Evolutionary conservation across 2,329 filamentous ascomycete species (phyloP), one percentile per base, ranked within the genome.

Genomic region (Daldinia sp.): DNA sequence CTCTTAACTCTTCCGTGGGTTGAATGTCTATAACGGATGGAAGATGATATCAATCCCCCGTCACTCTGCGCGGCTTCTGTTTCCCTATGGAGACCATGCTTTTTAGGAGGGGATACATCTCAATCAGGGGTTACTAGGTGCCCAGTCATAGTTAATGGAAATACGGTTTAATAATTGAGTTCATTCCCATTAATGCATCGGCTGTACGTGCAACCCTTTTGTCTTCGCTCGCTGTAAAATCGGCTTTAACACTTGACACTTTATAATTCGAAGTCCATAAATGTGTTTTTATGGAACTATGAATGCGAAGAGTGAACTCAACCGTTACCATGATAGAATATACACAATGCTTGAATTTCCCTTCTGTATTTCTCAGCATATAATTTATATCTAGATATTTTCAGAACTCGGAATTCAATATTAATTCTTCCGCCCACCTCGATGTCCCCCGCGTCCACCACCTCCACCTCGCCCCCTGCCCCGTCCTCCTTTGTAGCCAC

Each of bases 11-110:
- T 77, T 51, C 79, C 83, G 76, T 86, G 84, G 82, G 82, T 82
- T 80, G 82, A 82, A 84, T 79, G 84, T 82, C 84, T 86, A 86
- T 83, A 82, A 82, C 79, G 81, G 79, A 82, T 86, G 84, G 84
- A 82, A 86, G 81, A 86, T 81, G 73, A 85, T 78, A 68, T 69
- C 75, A 78, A 78, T 74, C 69, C 82, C 84, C 84, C 82, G 80
- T 83, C 82, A 86, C 84, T 86, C 83, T 86, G 84, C 82, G 79
- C 78, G 79, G 76, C 80, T 84, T 79, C 80, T 79, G 83, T 83
- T 85, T 84, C 78, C 83, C 79, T 72, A 72, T 80, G 72, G 81
- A 79, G 81, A 77, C 75, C 77, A 80, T 76, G 82, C 82, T 84
- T 84, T 84, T 82, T 80, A 77, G 73, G 75, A 78, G 78, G 81